Conservation (phyloP, 2,329 filamentous ascomycete species). For the Fusarium aywerte region DNA sequence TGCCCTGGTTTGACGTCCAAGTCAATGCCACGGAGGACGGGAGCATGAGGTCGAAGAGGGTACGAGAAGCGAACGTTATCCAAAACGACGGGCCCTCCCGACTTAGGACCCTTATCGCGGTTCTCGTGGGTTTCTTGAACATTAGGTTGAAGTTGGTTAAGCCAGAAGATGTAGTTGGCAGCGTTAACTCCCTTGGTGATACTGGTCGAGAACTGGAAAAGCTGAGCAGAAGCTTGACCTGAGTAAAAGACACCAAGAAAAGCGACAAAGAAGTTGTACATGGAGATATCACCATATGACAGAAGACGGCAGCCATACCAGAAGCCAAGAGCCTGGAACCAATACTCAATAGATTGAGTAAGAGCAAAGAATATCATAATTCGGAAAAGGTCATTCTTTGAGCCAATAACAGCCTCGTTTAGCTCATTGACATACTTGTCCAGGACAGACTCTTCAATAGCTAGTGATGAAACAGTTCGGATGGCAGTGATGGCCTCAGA, state of each 20-base stretch:
- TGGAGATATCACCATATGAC: constrained; percentile 59
- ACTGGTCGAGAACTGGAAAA: constrained; percentile 61
- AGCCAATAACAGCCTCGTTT: constrained; percentile 46
- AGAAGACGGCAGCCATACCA: constrained; percentile 55
- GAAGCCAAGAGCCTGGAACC: constrained; percentile 56
- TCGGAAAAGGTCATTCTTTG: constrained; percentile 47
- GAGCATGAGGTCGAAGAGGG: constrained; percentile 57
- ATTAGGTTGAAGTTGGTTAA: constrained; percentile 54
- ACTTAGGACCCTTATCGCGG: constrained; percentile 50
- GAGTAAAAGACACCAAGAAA: constrained; percentile 63
- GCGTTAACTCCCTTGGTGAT: constrained; percentile 62
- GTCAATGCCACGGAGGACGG: constrained; percentile 56
- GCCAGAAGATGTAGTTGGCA: constrained; percentile 63
- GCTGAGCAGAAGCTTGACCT: constrained; percentile 54
- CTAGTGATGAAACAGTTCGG: constrained; percentile 56
- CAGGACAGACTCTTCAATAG: constrained; percentile 53
- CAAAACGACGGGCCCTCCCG: constrained; percentile 57
- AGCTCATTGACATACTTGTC: constrained; percentile 48
- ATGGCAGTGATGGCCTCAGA: constrained; percentile 56
- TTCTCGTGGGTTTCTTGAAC: constrained; percentile 57
- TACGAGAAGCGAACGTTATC: constrained; percentile 72
- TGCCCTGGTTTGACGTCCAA: constrained; percentile 56
- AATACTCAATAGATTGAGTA: constrained; percentile 53
- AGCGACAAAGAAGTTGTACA: constrained; percentile 62
- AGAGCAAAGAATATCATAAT: constrained; percentile 54